A percentile compares a stretch with the other conserved stretches of the same genome.
Conservation (phyloP, 1,284 basidiomycete species). For the Cystobasidium sp. region DNA sequence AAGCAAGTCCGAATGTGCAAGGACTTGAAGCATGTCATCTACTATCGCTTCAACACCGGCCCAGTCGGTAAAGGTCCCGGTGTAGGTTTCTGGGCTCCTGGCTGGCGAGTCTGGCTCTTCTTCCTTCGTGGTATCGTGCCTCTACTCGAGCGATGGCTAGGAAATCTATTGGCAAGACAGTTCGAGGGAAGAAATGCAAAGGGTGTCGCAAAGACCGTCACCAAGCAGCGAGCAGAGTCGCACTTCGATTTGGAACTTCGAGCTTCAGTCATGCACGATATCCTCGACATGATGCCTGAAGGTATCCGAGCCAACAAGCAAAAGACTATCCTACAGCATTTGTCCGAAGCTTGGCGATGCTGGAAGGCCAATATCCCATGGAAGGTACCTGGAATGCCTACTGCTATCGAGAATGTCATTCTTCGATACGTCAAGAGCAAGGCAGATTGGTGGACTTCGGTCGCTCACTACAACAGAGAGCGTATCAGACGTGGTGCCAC, state of each 20-base stretch:
- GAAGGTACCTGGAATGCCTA: slow-evolving; percentile 97
- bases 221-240: slow-evolving; percentile 98
- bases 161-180: slow-evolving; percentile 95
- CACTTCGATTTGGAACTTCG: slow-evolving; percentile 97
- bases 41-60: slow-evolving; percentile 97
- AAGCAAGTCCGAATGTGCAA: slow-evolving; percentile 99
- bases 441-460: slow-evolving; percentile 98
- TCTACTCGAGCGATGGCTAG: slow-evolving; percentile 94
- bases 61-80: slow-evolving; percentile 99
- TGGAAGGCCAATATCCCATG: slow-evolving; percentile 99
- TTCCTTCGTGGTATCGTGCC: slow-evolving; percentile 99
- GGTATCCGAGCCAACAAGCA: slow-evolving; percentile 98
- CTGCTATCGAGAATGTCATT: slow-evolving; percentile 98
- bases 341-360: slow-evolving; percentile 97
- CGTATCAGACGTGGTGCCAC: slow-evolving; percentile 86
- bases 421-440: slow-evolving; percentile 99
- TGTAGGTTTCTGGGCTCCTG: slow-evolving; percentile 99
- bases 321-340: slow-evolving; percentile 96
- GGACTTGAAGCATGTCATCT: slow-evolving; percentile 94
- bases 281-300: slow-evolving; percentile 94
- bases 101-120: slow-evolving; percentile 99
- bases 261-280: slow-evolving; percentile 99
- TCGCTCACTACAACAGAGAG: slow-evolving; percentile 67
- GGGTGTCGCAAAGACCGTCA: slow-evolving; percentile 71
- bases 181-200: slow-evolving; percentile 97